phyloP scores from a whole-genome alignment of 2,329 filamentous ascomycete species.

The Pseudogymnoascus sp. region DNA sequence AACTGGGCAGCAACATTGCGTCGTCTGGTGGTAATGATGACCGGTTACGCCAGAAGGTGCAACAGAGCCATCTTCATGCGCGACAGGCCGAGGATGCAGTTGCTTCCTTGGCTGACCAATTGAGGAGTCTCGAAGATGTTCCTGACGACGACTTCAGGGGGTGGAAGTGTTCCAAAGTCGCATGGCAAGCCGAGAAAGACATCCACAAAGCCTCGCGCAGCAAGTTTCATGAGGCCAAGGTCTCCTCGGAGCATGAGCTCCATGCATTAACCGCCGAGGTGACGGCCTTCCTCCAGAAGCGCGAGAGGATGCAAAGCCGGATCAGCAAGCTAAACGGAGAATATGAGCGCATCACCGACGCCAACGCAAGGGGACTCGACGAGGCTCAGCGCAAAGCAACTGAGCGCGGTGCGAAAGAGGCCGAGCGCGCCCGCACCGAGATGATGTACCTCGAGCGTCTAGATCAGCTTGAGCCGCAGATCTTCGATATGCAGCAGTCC shows the following conservation, averaged over 20 bases:
- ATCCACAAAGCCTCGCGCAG: conserved; percentile 35
- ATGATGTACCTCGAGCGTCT: conserved; percentile 22
- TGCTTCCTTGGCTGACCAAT: conserved; percentile 46
- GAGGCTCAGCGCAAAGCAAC: conserved; percentile 28
- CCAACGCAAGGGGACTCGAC: conserved; percentile 49
- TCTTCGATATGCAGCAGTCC: conserved; percentile 11
- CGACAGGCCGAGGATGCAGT: conserved; percentile 56
- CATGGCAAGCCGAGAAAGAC: conserved; percentile 42
- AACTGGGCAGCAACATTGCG: conserved; percentile 56
- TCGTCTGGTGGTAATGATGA: conserved; percentile 69
- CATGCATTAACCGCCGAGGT: conserved; percentile 59
- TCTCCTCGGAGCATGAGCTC: conserved; percentile 54
- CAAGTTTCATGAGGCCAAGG: conserved; percentile 56
- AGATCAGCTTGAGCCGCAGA: conserved; percentile 12
- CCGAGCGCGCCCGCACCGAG: conserved; percentile 23
- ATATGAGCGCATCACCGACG: conserved; percentile 61
- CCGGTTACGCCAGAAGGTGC: conserved; percentile 65
- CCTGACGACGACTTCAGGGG: conserved; percentile 51
- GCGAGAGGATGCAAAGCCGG: conserved; percentile 64
- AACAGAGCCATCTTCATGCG: conserved; percentile 68
- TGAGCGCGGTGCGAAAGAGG: conserved; percentile 23
- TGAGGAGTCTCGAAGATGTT: conserved; percentile 57
- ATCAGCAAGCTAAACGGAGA: conserved; percentile 68
- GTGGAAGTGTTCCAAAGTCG: conserved; percentile 48
- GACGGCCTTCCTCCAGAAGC: conserved; percentile 55